Conservation (phyloP, 2,329 filamentous ascomycete genomes). For the Lachnellula cervina region DNA sequence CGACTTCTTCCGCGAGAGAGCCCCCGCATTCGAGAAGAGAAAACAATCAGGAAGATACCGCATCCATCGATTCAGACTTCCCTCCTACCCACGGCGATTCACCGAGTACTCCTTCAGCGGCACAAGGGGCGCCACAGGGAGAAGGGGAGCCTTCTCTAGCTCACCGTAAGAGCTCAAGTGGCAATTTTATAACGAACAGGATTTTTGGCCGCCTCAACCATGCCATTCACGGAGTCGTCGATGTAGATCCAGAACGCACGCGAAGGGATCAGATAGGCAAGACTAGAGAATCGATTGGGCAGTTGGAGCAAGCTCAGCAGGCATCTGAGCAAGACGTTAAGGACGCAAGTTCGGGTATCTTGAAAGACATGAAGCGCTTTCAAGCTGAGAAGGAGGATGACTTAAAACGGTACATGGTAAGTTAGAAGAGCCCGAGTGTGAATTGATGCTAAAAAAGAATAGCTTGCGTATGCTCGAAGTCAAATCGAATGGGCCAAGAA, state of each 20-base stretch:
- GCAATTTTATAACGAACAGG: constrained; percentile 87
- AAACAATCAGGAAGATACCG: constrained; percentile 67
- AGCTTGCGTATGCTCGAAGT: constrained; percentile 68
- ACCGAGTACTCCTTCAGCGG: constrained; percentile 63
- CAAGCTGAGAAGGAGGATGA: constrained; percentile 96
- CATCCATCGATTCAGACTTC: constrained; percentile 93
- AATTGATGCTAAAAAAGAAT: constrained; percentile 17
- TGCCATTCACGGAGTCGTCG: constrained; percentile 91
- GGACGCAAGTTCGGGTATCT: constrained; percentile 81
- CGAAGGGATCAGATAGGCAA: constrained; percentile 92
- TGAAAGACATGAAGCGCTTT: constrained; percentile 88
- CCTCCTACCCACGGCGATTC: constrained; percentile 79
- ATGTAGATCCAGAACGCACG: constrained; percentile 91
- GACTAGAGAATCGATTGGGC: constrained; percentile 78
- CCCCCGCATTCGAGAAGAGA: constrained; percentile 45
- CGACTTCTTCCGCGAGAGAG: constrained; percentile 52
- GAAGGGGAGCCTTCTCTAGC: constrained; percentile 39
- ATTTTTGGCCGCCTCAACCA: constrained; percentile 95
- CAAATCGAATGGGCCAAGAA: constrained; percentile 73
- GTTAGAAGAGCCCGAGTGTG: constrained; percentile 30
- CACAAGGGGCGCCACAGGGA: constrained; percentile 62
- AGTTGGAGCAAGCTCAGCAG: constrained; percentile 86
- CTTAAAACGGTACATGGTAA: constrained; percentile 89
- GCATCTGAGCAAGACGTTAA: constrained; percentile 89
- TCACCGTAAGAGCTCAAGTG: constrained; percentile 77